These are phyloP conservation scores for Oenanthe sinensis DNA, from an alignment of 129 eudicot genomes.

Conservation along the genomic window DNA sequence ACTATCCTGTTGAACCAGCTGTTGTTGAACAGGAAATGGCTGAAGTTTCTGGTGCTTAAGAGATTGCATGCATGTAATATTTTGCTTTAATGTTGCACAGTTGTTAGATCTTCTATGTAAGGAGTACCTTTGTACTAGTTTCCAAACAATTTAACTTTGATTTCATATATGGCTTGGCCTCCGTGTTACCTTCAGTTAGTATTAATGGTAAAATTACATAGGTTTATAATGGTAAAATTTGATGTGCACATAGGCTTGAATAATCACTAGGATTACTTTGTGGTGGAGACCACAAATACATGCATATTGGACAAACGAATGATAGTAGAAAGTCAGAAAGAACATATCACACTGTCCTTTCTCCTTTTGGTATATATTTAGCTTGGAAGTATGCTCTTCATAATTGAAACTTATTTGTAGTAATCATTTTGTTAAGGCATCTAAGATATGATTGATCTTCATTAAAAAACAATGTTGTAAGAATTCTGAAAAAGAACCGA, in stretches of 20 bases:
- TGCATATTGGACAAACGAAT: neutral
- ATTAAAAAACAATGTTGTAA: neutral
- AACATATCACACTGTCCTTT: neutral
- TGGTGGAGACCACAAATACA: no score
- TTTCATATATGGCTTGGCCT: no score
- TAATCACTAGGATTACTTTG: neutral
- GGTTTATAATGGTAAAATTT: no score
- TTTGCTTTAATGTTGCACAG: no score
- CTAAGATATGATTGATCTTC: constrained; percentile 1
- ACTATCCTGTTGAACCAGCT: constrained; percentile 68
- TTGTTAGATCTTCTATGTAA: no score
- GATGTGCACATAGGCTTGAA: no score
- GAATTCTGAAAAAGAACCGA: neutral
- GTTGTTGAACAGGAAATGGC: constrained; percentile 74
- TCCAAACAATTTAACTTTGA: no score
- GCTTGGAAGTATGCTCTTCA: constrained; percentile 63
- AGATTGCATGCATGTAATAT: no score
- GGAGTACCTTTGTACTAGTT: no score
- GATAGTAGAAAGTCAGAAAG: neutral
- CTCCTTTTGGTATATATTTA: constrained; percentile 16
- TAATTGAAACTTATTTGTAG: constrained; percentile 22
- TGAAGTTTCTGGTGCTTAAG: constrained; percentile 39
- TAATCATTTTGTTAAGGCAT: neutral
- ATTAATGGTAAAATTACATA: no score
- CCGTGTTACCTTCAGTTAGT: no score